phyloP scores from a whole-genome alignment of 1,284 basidiomycete genomes.

The Rhodotorula sp. region DNA sequence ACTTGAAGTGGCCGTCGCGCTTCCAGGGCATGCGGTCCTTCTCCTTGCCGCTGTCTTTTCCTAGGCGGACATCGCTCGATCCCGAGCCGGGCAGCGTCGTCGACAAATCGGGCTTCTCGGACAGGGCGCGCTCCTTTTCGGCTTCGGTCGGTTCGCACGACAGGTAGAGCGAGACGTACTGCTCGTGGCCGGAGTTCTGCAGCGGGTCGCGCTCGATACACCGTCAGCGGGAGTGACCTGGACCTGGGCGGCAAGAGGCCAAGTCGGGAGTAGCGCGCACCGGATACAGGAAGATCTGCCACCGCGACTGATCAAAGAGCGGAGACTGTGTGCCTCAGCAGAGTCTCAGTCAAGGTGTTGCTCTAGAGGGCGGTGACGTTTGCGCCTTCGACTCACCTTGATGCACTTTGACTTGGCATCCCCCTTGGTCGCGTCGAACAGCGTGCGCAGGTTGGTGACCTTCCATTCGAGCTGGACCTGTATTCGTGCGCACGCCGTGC shows the following conservation, averaged over 20 bases:
- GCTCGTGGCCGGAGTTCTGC: constrained; percentile 45
- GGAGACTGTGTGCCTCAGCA: constrained; percentile 13
- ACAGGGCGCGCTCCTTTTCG: constrained; percentile 43
- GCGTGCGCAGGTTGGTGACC: constrained; percentile 46
- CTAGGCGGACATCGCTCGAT: not conserved
- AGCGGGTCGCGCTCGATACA: not conserved
- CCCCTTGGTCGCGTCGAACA: constrained; percentile 49
- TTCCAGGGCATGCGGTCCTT: constrained; percentile 42
- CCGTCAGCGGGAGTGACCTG: not conserved
- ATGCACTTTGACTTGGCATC: constrained; percentile 51
- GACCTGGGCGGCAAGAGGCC: not conserved
- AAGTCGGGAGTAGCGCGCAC: not conserved
- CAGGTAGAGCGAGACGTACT: constrained; percentile 46
- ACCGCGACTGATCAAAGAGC: constrained; percentile 38
- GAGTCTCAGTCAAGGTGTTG: not conserved
- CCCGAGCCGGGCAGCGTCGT: not conserved
- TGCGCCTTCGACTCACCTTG: constrained; percentile 41
- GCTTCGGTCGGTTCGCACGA: constrained; percentile 45
- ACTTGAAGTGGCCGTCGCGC: constrained; percentile 45
- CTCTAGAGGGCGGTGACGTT: not conserved
- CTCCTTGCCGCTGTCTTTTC: constrained; percentile 24
- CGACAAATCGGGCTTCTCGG: constrained; percentile 14
- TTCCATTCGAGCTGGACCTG: constrained; percentile 46
- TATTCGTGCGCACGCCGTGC: too few species aligned
- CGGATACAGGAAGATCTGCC: constrained; percentile 47